Base-by-base conservation (phyloP, 768 basidiomycete species). In the Pleurotus ostreatus region DNA sequence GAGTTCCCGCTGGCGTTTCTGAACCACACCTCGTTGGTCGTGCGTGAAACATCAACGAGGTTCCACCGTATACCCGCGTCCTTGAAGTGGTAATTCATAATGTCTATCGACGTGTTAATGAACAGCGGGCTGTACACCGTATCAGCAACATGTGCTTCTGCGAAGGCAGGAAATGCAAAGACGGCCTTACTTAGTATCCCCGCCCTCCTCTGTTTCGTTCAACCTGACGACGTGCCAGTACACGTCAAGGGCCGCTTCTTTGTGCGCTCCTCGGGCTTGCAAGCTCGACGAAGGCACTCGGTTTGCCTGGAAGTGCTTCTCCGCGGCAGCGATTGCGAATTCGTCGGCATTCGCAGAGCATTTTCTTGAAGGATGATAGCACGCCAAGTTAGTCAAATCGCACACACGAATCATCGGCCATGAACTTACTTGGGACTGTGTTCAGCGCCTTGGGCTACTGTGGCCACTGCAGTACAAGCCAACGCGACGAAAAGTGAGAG, bases 81-180 rank as follows among this genome's bases (percentile, higher is more conserved):
- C 13, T 30, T 51, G 49, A 51, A 51, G 30, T 51, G 34, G 30
- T 51, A 51, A 37, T 51, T 51, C 49, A 51, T 51, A 2, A 51
- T 22, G 20, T 51, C 30, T 3, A 34, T 34, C 9, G 30, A 51
- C 15, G 49, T 7, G 15, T 51, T 37, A 5, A 30, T 37, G 20
- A 26, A 49, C 30, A n/a, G 18, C 26, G 30, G 30, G 9, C 30
- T 34, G 3, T 34, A 9, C 30, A 34, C 11, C 30, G 11, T 11
- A 11, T 34, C 30, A 11, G 30, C 30, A 34, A 34, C 30, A 30
- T 30, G 30, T 30, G 0, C 7, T 30, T 11, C 4, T 34, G 9
- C 30, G 30, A 34, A 9, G 30, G 4, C 30, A 34, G 46, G 43
- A 22, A 44, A 44, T n/a, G 2, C n/a, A 11, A 25, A 47, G 22